Conservation (phyloP, 2,329 filamentous ascomycete species). For the Neofusicoccum sp. region DNA sequence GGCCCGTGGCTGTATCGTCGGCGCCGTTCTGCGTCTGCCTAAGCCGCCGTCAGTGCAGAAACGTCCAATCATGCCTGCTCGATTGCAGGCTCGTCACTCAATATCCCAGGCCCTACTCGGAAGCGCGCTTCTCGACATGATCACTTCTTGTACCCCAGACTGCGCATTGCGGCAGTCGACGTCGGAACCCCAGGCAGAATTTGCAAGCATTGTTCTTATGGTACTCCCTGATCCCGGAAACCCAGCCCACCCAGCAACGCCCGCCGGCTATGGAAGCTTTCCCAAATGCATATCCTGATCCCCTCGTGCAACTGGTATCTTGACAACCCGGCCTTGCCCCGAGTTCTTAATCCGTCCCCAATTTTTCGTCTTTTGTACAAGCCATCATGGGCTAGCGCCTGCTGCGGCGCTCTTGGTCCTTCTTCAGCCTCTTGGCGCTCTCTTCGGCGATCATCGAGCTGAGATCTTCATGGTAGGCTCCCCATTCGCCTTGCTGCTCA, state of each 20-base stretch:
- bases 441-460: constrained; percentile 96
- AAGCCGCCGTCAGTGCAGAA: neutral
- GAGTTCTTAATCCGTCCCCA: neutral
- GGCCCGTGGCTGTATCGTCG: neutral
- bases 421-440: constrained; percentile 83
- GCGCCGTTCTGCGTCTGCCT: neutral
- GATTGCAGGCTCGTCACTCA: neutral
- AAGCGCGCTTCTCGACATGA: constrained; percentile 4
- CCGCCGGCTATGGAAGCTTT: constrained; percentile 18
- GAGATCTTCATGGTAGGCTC: constrained; percentile 81
- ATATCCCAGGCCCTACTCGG: neutral
- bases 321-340: neutral
- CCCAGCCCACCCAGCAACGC: constrained; percentile 17
- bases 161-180: constrained; percentile 11
- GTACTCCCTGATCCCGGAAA: constrained; percentile 18
- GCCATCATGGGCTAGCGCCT: constrained; percentile 43
- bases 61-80: neutral
- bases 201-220: constrained; percentile 17
- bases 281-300: constrained; percentile 13
- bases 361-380: constrained; percentile 4
- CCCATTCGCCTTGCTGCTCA: constrained; percentile 61
- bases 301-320: constrained; percentile 15
- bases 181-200: constrained; percentile 14
- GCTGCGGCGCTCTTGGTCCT: constrained; percentile 74
- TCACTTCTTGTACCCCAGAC: constrained; percentile 13